Evolutionary conservation across 2,329 filamentous ascomycete genomes (phyloP).

Genomic region (Seiridium unicorne): DNA sequence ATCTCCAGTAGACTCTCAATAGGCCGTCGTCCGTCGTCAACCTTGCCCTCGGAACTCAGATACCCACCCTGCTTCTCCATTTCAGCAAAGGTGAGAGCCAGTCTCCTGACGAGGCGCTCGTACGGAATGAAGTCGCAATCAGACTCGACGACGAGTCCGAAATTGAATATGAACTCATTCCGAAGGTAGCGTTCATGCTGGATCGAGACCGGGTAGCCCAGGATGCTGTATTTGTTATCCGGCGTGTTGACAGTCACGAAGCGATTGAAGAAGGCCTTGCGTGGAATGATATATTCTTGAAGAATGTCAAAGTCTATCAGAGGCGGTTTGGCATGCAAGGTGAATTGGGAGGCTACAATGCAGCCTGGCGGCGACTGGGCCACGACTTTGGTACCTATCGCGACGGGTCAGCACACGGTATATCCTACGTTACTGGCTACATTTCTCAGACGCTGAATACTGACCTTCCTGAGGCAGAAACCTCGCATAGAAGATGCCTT

Average conservation of each 20-base stretch:
- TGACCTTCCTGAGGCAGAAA: conserved; percentile 66
- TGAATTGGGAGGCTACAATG: conserved; percentile 46
- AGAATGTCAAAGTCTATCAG: conserved; percentile 85
- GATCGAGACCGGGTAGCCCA: conserved; percentile 89
- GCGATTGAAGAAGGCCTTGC: conserved; percentile 92
- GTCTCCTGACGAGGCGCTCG: conserved; percentile 79
- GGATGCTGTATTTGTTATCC: conserved; percentile 68
- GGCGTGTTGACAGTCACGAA: conserved; percentile 77
- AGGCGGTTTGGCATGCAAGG: conserved; percentile 48
- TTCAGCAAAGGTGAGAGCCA: conserved; percentile 81
- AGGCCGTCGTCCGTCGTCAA: conserved; percentile 55
- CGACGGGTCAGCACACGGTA: conserved; percentile 13
- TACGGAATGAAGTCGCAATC: conserved; percentile 72
- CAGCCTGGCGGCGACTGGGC: conserved; percentile 62
- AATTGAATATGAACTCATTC: conserved; percentile 99
- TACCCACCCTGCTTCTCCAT: conserved; percentile 92
- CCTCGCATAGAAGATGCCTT: conserved; percentile 69
- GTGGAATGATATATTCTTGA: conserved; percentile 90
- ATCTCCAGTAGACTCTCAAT: conserved; percentile 85
- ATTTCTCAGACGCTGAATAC: not conserved
- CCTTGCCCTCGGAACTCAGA: conserved; percentile 49
- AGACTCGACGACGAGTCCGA: conserved; percentile 75
- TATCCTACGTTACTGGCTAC: no score
- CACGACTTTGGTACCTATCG: conserved; percentile 58
- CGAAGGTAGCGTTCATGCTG: conserved; percentile 78